phyloP scores from a whole-genome alignment of 1,284 basidiomycete species.

The Hemileia vastatrix region DNA sequence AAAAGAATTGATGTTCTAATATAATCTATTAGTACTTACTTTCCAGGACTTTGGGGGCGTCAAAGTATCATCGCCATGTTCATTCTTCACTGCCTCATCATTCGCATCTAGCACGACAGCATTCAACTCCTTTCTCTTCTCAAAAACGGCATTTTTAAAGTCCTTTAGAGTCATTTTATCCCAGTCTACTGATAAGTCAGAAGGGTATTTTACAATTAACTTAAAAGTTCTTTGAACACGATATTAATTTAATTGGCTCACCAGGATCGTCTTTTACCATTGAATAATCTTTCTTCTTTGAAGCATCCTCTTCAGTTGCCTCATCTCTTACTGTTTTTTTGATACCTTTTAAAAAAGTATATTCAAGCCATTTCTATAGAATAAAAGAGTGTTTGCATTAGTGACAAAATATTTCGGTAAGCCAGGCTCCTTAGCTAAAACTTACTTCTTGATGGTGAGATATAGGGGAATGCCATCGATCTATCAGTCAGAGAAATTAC shows the following conservation, averaged over 20 bases:
- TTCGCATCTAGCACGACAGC: too few relatives aligned
- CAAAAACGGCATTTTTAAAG: conserved; percentile 5
- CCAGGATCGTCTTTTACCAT: too few relatives aligned
- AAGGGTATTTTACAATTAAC: too few relatives aligned
- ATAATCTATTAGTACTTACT: conserved; percentile 4
- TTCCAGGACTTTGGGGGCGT: conserved; percentile 16
- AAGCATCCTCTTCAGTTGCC: background rate
- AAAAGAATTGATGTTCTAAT: too few relatives aligned
- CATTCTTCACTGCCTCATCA: too few relatives aligned
- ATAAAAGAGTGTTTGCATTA: background rate
- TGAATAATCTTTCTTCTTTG: background rate
- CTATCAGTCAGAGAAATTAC: background rate
- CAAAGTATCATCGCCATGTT: too few relatives aligned
- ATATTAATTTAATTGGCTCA: too few relatives aligned
- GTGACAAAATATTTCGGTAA: background rate
- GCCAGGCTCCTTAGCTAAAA: background rate
- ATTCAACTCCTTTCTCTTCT: conserved; percentile 15
- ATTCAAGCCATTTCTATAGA: conserved; percentile 3
- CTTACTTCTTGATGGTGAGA: conserved; percentile 13
- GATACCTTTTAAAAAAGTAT: background rate
- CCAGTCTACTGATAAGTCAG: conserved; percentile 10
- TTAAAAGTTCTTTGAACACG: too few relatives aligned
- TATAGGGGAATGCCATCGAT: conserved; percentile 20
- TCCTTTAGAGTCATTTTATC: conserved; percentile 5
- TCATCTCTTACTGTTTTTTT: background rate